Evolutionary conservation across 495 filamentous ascomycete genomes (phyloP), one percentile per base, ranked within the genome.

Genomic region (Terfezia boudieri): DNA sequence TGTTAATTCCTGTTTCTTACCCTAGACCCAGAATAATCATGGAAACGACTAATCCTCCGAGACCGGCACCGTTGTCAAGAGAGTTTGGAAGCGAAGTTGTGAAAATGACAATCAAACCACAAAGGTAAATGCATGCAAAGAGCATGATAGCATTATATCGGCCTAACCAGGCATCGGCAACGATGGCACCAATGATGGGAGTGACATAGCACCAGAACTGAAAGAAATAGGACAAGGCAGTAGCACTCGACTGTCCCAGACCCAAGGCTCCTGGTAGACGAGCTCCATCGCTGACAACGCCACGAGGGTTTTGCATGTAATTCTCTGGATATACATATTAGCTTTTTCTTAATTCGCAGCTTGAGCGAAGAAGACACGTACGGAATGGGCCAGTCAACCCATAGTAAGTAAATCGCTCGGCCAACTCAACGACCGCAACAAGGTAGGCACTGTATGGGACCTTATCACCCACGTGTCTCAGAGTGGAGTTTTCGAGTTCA

Each of bases 71-170:
- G 51, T 62, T 68, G 14, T 73, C 69, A n/a, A 84, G 69, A 2
- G 81, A 70, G 8, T 68, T 60, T 50, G 76, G 78, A 12, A 79
- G 67, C 10, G 77, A 79, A n/a, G 75, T 75, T 53, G 71, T 66
- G 48, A 82, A 67, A 63, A 81, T 74, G 53, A 84, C 71, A 36
- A 81, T 65, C 61, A 83, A 79, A n/a, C 78, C 78, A 53, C 80
- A 41, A 60, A 80, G 74, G 56, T 77, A 82, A n/a, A 84, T 71
- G 0, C 60, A 41, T 0, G 82, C 74, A 63, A 81, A 81, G 58
- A 74, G 71, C 61, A 71, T 70, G 56, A 84, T 81, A 48, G 79
- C 71, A 41, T 67, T 71, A 65, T 77, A 82, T 55, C 70, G 66
- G 35, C 71, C 70, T 53, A 68, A 57, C 57, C 68, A 70, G 37